phyloP scores from a whole-genome alignment of 83 land plant species.

The Diphasiastrum complanatum region DNA sequence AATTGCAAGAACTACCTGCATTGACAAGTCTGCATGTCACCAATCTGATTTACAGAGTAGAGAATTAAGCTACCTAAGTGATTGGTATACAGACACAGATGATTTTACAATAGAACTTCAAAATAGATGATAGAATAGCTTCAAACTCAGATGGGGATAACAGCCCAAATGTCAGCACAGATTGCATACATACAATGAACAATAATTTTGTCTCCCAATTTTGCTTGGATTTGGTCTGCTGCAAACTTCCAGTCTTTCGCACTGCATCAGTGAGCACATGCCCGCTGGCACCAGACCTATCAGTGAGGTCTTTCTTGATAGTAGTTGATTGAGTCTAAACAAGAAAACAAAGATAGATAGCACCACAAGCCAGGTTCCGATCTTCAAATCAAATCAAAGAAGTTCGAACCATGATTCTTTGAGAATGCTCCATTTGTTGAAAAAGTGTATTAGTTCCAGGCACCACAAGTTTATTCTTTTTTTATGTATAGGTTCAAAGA shows the following conservation, averaged over 20 bases:
- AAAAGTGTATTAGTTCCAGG: too few relatives aligned
- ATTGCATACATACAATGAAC: constrained; percentile 70
- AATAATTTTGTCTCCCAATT: constrained; percentile 56
- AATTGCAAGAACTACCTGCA: constrained; percentile 65
- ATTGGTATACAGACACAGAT: background rate
- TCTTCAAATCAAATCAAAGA: too few relatives aligned
- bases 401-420: too few relatives aligned
- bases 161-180: background rate
- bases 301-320: too few relatives aligned
- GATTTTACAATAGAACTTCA: background rate
- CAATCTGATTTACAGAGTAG: background rate
- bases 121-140: background rate
- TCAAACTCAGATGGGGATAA: background rate
- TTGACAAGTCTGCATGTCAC: constrained; percentile 3
- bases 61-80: background rate
- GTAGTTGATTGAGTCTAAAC: too few relatives aligned
- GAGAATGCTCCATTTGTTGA: too few relatives aligned
- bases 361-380: too few relatives aligned
- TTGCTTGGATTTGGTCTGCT: constrained; percentile 45
- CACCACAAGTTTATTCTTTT: too few relatives aligned
- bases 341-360: too few relatives aligned
- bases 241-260: constrained; percentile 65
- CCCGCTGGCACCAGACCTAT: too few relatives aligned
- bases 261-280: too few relatives aligned
- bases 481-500: too few relatives aligned